Evolutionary conservation across 805 yeast species (phyloP).

Genomic region (Yarrowia sp.): DNA sequence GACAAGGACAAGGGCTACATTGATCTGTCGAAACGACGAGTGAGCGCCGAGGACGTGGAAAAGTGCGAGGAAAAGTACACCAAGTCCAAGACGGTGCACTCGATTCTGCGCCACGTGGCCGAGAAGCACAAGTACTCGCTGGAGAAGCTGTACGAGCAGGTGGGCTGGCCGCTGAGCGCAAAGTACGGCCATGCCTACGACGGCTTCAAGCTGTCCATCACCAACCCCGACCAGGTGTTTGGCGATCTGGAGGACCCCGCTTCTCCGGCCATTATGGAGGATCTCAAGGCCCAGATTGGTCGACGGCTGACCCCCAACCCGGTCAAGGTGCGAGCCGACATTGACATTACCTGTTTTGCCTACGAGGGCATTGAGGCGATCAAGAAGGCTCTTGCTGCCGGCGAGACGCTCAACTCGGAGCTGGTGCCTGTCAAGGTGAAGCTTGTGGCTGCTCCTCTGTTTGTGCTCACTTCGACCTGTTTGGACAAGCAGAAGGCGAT

Average conservation of each 20-base stretch:
- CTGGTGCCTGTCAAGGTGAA: constrained; percentile 89
- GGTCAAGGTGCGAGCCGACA: constrained; percentile 96
- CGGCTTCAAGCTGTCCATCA: constrained; percentile 94
- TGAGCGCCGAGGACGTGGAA: constrained; percentile 94
- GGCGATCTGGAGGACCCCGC: constrained; percentile 76
- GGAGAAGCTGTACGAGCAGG: constrained; percentile 81
- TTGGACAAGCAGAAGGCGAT: constrained; percentile 91
- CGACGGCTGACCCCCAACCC: constrained; percentile 98
- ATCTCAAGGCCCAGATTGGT: constrained; percentile 83
- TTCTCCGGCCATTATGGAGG: constrained; percentile 75
- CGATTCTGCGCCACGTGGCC: constrained; percentile 98
- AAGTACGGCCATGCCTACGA: constrained; percentile 97
- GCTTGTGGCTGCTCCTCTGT: constrained; percentile 96
- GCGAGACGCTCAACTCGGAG: constrained; percentile 83
- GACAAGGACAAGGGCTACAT: constrained; percentile 99
- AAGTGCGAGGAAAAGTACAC: constrained; percentile 98
- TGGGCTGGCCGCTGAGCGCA: constrained; percentile 97
- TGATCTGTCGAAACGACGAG: constrained; percentile 96
- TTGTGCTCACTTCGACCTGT: constrained; percentile 90
- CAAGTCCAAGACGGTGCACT: constrained; percentile 96
- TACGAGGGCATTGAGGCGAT: constrained; percentile 99
- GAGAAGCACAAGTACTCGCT: constrained; percentile 90
- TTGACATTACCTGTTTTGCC: constrained; percentile 95
- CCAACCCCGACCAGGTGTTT: constrained; percentile 83
- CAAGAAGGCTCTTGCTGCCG: constrained; percentile 83